These are phyloP conservation scores for Malus hybrid DNA, from an alignment of 331 rosid genomes.

Conservation along the genomic window DNA sequence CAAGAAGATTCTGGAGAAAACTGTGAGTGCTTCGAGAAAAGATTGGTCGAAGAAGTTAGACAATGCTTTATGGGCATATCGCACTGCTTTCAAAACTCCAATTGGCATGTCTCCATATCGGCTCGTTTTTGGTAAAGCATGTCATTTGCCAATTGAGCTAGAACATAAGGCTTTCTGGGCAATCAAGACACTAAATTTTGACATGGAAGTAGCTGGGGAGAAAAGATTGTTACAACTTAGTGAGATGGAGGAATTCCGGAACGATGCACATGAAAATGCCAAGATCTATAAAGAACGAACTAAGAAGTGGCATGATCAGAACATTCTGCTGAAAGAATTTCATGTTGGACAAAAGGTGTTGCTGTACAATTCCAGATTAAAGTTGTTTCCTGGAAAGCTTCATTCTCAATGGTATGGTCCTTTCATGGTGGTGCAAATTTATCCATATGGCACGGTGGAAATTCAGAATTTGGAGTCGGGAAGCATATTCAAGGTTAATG, in stretches of 20 bases:
- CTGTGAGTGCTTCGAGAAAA: neutral
- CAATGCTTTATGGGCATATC: neutral
- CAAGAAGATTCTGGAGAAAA: neutral
- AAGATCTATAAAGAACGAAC: no score
- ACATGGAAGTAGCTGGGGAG: neutral
- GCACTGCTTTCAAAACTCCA: neutral
- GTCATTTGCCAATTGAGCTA: neutral
- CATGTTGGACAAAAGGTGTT: neutral
- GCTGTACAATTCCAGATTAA: neutral
- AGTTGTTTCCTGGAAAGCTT: neutral
- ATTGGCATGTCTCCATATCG: no score
- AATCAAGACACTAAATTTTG: neutral
- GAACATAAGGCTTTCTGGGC: neutral
- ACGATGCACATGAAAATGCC: no score
- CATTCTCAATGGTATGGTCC: neutral
- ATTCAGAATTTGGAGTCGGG: neutral
- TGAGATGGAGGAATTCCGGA: neutral
- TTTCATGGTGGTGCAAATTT: neutral
- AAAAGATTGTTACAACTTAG: neutral
- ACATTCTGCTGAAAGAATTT: neutral
- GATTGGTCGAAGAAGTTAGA: neutral
- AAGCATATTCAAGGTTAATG: neutral
- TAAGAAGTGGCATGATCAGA: neutral
- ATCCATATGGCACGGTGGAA: neutral
- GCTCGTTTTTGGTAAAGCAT: neutral